Conservation (phyloP, 116 monocot species). For the Dioscorea cayenensis region DNA sequence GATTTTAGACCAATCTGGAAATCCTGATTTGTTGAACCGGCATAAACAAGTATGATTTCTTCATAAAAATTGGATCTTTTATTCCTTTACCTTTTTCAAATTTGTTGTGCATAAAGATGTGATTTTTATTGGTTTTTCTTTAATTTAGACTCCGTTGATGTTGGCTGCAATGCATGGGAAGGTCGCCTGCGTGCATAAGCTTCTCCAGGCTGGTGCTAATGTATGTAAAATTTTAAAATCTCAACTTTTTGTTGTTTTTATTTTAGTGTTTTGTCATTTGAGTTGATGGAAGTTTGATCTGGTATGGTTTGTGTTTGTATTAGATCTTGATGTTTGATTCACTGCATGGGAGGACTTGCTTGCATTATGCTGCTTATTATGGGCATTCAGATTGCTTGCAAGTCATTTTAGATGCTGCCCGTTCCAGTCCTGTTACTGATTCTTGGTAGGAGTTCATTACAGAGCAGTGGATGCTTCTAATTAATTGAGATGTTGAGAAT, state of each 20-base stretch:
- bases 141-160: constrained; percentile 39
- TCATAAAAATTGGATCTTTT: not conserved
- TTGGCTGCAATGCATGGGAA: constrained; percentile 42
- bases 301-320: not conserved
- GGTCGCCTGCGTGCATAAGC: constrained; percentile 33
- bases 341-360: constrained; percentile 38
- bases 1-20: constrained; percentile 23
- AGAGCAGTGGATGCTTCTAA: not conserved
- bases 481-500: not conserved
- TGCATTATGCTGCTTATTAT: constrained; percentile 46
- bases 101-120: not conserved
- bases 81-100: not conserved
- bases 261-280: not conserved
- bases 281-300: constrained; percentile 2
- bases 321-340: constrained; percentile 55
- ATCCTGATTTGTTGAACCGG: constrained; percentile 29
- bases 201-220: constrained; percentile 44
- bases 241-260: not conserved
- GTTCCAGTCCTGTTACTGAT: constrained; percentile 21
- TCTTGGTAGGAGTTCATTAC: constrained; percentile 23
- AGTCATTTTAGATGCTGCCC: constrained; percentile 36
- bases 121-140: not conserved
- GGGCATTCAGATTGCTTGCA: constrained; percentile 42
- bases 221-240: constrained; percentile 7
- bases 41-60: constrained; percentile 23